A percentile compares a stretch with the other conserved stretches of the same genome.
Evolutionary conservation across 192 early-diverging fungal species (phyloP).

Genomic region (Coemansia umbellata): DNA sequence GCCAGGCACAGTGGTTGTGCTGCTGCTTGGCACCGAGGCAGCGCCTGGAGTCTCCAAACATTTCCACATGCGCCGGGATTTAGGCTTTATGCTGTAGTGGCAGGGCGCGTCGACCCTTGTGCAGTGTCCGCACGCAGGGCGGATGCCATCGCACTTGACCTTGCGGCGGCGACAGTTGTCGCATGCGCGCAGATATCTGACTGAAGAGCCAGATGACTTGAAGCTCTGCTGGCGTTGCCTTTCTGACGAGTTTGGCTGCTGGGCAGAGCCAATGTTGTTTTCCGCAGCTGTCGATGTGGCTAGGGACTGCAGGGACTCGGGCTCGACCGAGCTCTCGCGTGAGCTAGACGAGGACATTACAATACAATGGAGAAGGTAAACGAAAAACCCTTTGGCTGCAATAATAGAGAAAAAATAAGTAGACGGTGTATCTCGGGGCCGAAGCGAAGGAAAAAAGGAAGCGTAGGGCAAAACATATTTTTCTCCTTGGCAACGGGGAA

Average conservation of each 20-base stretch:
- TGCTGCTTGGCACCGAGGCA: background rate
- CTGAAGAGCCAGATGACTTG: background rate
- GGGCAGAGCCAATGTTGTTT: background rate
- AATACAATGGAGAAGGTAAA: background rate
- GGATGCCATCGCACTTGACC: slow-evolving; percentile 47
- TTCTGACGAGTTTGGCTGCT: no score
- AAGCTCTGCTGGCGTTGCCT: background rate
- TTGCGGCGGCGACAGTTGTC: slow-evolving; percentile 51
- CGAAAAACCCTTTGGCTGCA: background rate
- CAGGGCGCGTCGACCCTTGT: slow-evolving; percentile 36
- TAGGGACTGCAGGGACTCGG: background rate
- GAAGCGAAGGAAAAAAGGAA: slow-evolving; percentile 3
- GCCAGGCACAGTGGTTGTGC: background rate
- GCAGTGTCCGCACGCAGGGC: slow-evolving; percentile 46
- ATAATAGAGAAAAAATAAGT: slow-evolving; percentile 1
- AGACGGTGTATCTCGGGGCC: slow-evolving; percentile 9
- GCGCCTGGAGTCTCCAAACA: slow-evolving; percentile 28
- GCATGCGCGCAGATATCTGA: slow-evolving; percentile 44
- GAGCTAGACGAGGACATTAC: slow-evolving; percentile 10
- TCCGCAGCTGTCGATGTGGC: background rate
- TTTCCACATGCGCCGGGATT: slow-evolving; percentile 50
- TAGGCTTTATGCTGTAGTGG: slow-evolving; percentile 52
- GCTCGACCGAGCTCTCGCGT: slow-evolving; percentile 29
- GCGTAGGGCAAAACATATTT: background rate
- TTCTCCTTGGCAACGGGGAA: background rate